Conservation (phyloP, 768 basidiomycete genomes). For the Podaxis mareebaensis region DNA sequence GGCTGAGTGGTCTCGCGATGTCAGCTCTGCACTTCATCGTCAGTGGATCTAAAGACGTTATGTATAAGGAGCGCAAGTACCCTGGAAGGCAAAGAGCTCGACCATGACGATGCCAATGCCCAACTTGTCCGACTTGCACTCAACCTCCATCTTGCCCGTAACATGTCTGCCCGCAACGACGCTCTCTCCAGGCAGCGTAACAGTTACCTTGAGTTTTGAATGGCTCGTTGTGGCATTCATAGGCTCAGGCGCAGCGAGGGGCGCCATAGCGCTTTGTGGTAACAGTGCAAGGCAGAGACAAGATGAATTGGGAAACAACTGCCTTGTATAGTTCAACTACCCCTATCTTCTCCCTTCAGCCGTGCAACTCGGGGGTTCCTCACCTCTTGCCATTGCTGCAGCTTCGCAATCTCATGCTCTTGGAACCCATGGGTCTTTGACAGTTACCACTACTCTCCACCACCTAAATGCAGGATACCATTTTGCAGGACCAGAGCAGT, state of each 20-base stretch:
- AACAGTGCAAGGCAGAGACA: neutral
- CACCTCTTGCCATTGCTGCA: constrained; percentile 96
- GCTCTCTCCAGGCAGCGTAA: constrained; percentile 56
- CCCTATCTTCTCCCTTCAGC: neutral
- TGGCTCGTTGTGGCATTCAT: constrained; percentile 86
- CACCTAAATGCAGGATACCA: neutral
- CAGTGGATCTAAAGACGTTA: neutral
- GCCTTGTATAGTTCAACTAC: neutral
- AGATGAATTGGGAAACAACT: neutral
- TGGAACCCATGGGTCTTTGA: constrained; percentile 98
- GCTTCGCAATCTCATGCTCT: constrained; percentile 87
- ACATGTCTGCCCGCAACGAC: constrained; percentile 69
- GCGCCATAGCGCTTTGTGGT: constrained; percentile 7
- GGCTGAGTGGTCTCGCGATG: constrained; percentile 78
- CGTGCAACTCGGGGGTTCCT: constrained; percentile 67
- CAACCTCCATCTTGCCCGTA: constrained; percentile 77
- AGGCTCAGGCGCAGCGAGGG: constrained; percentile 42
- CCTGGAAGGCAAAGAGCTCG: constrained; percentile 75
- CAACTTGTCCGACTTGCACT: constrained; percentile 73
- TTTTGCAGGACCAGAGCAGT: neutral
- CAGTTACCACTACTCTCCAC: constrained; percentile 61
- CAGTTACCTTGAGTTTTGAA: constrained; percentile 72
- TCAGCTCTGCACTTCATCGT: constrained; percentile 51
- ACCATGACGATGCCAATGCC: constrained; percentile 78
- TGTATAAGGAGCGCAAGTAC: constrained; percentile 31